A percentile compares a stretch with the other conserved stretches of the same genome.
phyloP scores from a whole-genome alignment of 2,329 filamentous ascomycete genomes.

The Beauveria pseudobassiana region DNA sequence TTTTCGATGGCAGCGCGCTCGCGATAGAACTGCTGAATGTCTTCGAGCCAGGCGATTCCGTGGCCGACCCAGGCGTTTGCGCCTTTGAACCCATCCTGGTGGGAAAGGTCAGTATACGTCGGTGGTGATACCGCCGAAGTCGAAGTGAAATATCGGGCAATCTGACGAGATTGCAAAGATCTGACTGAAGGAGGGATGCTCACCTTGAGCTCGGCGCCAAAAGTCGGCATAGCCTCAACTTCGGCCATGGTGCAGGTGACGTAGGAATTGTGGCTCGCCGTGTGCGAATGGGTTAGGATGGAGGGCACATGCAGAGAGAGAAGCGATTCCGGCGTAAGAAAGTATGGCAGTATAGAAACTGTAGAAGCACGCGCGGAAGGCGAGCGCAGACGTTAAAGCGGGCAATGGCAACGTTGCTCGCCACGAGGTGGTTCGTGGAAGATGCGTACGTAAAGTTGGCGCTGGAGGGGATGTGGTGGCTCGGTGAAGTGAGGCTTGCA shows the following conservation, averaged over 20 bases:
- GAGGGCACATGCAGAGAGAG: conserved; percentile 5
- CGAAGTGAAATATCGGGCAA: neutral
- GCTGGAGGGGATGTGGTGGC: conserved; percentile 6
- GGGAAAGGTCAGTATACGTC: conserved; percentile 11
- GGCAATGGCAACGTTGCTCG: conserved; percentile 8
- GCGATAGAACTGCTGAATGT: conserved; percentile 95
- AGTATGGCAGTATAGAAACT: neutral
- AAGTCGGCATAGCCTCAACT: conserved; percentile 74
- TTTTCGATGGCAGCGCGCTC: conserved; percentile 92
- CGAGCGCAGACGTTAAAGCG: neutral
- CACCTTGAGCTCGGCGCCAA: conserved; percentile 93
- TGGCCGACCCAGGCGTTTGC: conserved; percentile 87
- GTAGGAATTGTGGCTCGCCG: conserved; percentile 1
- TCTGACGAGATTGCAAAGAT: neutral
- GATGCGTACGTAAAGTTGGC: conserved; percentile 3
- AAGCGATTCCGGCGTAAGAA: neutral
- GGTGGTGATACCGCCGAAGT: conserved; percentile 12
- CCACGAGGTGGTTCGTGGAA: neutral
- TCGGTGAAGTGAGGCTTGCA: neutral
- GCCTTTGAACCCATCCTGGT: conserved; percentile 89
- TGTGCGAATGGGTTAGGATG: neutral
- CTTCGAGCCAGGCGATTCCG: conserved; percentile 91
- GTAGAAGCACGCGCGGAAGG: neutral
- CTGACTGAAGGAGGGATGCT: neutral
- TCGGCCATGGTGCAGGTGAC: conserved; percentile 56